phyloP scores from a whole-genome alignment of 192 early-diverging fungal species.

The Coemansia sp. region DNA sequence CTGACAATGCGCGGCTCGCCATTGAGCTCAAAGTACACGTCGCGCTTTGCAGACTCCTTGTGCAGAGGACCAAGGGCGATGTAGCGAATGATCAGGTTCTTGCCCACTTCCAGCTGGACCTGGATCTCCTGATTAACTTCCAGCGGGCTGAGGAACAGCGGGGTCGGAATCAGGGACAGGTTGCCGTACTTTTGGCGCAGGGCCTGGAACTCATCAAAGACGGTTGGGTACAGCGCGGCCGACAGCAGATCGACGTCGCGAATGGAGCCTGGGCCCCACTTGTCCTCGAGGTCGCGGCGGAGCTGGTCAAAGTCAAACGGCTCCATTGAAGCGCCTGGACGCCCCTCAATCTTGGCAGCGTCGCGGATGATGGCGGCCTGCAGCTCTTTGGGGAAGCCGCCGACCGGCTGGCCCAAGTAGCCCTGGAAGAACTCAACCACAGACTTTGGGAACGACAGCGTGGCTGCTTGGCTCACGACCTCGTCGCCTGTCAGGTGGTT shows the following conservation, averaged over 20 bases:
- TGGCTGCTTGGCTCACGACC: conserved; percentile 71
- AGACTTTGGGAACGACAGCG: conserved; percentile 89
- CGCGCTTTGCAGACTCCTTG: conserved; percentile 68
- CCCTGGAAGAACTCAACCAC: conserved; percentile 98
- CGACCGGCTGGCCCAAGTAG: conserved; percentile 89
- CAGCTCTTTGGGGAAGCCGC: conserved; percentile 92
- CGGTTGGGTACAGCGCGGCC: conserved; percentile 91
- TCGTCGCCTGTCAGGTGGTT: conserved; percentile 76
- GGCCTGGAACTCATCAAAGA: conserved; percentile 81
- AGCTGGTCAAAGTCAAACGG: conserved; percentile 77
- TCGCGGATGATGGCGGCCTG: conserved; percentile 79
- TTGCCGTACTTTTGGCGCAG: conserved; percentile 79
- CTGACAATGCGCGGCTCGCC: conserved; percentile 88
- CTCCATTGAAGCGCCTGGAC: conserved; percentile 80
- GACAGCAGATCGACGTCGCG: conserved; percentile 85
- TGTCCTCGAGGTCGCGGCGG: conserved; percentile 73
- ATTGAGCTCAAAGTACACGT: conserved; percentile 96
- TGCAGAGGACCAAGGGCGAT: conserved; percentile 82
- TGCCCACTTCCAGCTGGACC: conserved; percentile 83
- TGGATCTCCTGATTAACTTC: conserved; percentile 87
- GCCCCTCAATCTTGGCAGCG: conserved; percentile 72
- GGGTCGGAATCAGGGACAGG: conserved; percentile 86
- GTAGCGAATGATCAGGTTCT: conserved; percentile 86
- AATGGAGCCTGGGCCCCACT: conserved; percentile 74
- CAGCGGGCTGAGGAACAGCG: conserved; percentile 84